These are phyloP conservation scores for Aureobasidium melanogenum DNA, from an alignment of 2,329 filamentous ascomycete species.

Conservation along the genomic window DNA sequence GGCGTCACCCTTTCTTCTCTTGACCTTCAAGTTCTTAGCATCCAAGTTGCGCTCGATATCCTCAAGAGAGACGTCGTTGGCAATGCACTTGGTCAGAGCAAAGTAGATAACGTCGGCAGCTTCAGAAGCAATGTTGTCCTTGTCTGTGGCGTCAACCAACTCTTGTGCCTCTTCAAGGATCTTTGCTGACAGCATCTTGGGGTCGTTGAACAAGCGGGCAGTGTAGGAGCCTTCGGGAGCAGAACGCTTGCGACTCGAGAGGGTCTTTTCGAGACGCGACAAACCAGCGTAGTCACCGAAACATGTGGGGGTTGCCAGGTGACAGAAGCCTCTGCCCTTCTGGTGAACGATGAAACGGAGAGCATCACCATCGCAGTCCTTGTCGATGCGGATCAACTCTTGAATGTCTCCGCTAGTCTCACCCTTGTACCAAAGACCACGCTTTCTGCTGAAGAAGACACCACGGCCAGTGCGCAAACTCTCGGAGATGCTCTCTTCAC, in stretches of 20 bases:
- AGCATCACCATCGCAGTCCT: conserved; percentile 92
- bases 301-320: conserved; percentile 84
- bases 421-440: conserved; percentile 94
- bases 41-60: conserved; percentile 91
- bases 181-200: conserved; percentile 83
- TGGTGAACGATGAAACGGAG: conserved; percentile 84
- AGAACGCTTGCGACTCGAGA: conserved; percentile 69
- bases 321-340: conserved; percentile 84
- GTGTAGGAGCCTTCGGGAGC: conserved; percentile 91
- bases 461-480: conserved; percentile 72
- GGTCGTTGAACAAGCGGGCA: conserved; percentile 81
- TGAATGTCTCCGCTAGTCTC: conserved; percentile 91
- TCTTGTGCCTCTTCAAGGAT: conserved; percentile 98
- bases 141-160: conserved; percentile 74
- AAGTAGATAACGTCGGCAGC: conserved; percentile 96
- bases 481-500: conserved; percentile 78
- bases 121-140: conserved; percentile 83
- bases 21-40: conserved; percentile 90
- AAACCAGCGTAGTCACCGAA: conserved; percentile 81
- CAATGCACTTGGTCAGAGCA: conserved; percentile 79
- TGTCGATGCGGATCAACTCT: conserved; percentile 70
- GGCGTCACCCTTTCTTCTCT: conserved; percentile 83
- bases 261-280: conserved; percentile 75
- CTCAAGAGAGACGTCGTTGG: conserved; percentile 73
- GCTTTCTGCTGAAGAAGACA: conserved; percentile 93